Evolutionary conservation across 139 green algal species (phyloP), one percentile per base, ranked within the genome.

Genomic region (Trebouxia sp.): DNA sequence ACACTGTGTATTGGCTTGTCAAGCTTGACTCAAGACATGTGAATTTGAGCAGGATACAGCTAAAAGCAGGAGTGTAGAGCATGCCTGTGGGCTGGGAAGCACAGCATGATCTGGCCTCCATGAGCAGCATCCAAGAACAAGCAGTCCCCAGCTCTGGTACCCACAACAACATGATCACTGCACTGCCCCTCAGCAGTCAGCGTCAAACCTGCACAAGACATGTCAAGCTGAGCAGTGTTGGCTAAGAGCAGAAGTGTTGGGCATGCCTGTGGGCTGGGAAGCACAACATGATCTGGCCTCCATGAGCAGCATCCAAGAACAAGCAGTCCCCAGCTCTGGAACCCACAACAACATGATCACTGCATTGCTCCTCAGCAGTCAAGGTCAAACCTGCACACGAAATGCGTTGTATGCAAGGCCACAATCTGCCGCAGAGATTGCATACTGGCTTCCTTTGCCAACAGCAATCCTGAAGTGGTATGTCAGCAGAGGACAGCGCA

Each of bases 11-110:
- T n/a, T n/a, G n/a, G n/a, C n/a, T n/a, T 3, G 53, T 65, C 24
- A 2, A 65, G 53, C 20, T 22, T 26, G 1, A 17, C 7, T 30
- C 28, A 20, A 65, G 32, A 26, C 53, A 65, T 53, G 14, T 26
- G 20, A 17, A 14, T 4, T 53, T 53, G 14, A 53, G 47, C 47
- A 53, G 47, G 14, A 53, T 53, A 43, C n/a, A 12, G n/a, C 37
- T 37, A 24, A 20, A 20, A 45, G 17, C 26, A n/a, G 20, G 17
- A 15, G 15, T 75, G 28, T 12, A 5, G 17, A 17, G 24, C 2
- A 24, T 37, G 43, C 74, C 74, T 79, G 74, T 79, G 74, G 22
- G 74, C 74, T 48, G 74, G 74, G 74, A 79, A 79, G 30, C 42
- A 79, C 42, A 62, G 42, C 42, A 67, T 39, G 30, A 55, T 30